Base-by-base conservation (phyloP, 768 basidiomycete species). In the Tylopilus rubrobrunneus region DNA sequence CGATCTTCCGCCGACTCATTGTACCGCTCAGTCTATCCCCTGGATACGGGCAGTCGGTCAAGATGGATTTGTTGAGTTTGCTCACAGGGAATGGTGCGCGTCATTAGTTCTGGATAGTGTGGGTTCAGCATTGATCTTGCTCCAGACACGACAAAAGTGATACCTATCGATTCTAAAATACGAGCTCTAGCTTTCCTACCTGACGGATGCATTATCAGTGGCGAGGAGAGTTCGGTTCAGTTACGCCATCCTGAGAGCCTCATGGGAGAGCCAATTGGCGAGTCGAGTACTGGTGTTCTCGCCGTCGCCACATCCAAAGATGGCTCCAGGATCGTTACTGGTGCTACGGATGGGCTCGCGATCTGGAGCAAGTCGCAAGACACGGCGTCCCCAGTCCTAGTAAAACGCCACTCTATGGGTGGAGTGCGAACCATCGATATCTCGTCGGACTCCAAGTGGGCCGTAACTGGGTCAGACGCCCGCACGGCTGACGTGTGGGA, bases 401-500 rank as follows among this genome's bases (percentile, higher is more conserved):
- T 52, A 43, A 25, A 3, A 33, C 39, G 31, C 45, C 55, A 45
- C 25, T 2, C 37, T 40, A 45, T 56, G 27, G 40, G 19, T 19
- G 55, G 54, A 10, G 60, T 62, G 12, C 47, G 60, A 47, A 17
- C 60, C 25, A 7, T 62, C 45, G 60, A 61, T 43, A 52, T 61
- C 48, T 61, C 60, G 42, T 49, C 31, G 5, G 60, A 61, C 29
- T 62, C 60, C 10, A 61, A 58, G 42, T 58, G 56, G 60, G 56
- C 34, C 6, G n/a, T 55, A n/a, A 61, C 60, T 0, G 60, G 60
- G n/a, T 61, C 59, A 3, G 59, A 62, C 29, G 50, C 50, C 29
- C 39, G 48, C 25, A 50, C 48, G 3, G 56, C 15, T 11, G 49
- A 62, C 33, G 48, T 61, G 5, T 61, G 60, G 60, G 53, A 61